A percentile compares a stretch with the other conserved stretches of the same genome.
Conservation (phyloP, 768 basidiomycete genomes). For the Hortiboletus campestris region DNA sequence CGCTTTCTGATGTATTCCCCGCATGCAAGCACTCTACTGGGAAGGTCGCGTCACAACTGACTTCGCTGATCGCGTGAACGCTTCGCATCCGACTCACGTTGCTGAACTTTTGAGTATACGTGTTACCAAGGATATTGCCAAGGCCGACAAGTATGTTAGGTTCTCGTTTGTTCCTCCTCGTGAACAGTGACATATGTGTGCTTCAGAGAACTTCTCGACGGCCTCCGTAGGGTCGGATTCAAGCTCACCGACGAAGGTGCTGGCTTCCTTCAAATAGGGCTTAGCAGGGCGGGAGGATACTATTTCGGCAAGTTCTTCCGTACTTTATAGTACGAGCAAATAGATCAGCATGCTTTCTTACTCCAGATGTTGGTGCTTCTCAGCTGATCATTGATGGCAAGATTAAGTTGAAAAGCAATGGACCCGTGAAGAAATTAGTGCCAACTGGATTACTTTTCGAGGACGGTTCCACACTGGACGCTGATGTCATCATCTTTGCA, state of each 20-base stretch:
- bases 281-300: conserved; percentile 56
- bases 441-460: conserved; percentile 22
- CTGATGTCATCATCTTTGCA: conserved; percentile 40
- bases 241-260: conserved; percentile 47
- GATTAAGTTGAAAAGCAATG: conserved; percentile 41
- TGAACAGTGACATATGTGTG: background rate
- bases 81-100: conserved; percentile 42
- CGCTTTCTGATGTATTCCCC: background rate
- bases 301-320: conserved; percentile 50
- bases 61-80: conserved; percentile 52
- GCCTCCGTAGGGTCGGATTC: conserved; percentile 58
- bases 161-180: background rate
- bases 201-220: conserved; percentile 51
- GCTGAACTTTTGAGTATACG: conserved; percentile 35
- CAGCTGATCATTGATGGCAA: conserved; percentile 44
- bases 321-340: background rate
- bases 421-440: conserved; percentile 34
- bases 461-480: conserved; percentile 39
- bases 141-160: conserved; percentile 49
- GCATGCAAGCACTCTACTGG: conserved; percentile 35
- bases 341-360: background rate
- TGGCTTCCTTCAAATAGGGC: conserved; percentile 50
- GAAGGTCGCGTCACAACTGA: conserved; percentile 49
- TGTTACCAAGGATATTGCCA: conserved; percentile 43
- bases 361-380: conserved; percentile 39